phyloP scores from a whole-genome alignment of 208 protist species.

The Zelonia costaricensis region DNA sequence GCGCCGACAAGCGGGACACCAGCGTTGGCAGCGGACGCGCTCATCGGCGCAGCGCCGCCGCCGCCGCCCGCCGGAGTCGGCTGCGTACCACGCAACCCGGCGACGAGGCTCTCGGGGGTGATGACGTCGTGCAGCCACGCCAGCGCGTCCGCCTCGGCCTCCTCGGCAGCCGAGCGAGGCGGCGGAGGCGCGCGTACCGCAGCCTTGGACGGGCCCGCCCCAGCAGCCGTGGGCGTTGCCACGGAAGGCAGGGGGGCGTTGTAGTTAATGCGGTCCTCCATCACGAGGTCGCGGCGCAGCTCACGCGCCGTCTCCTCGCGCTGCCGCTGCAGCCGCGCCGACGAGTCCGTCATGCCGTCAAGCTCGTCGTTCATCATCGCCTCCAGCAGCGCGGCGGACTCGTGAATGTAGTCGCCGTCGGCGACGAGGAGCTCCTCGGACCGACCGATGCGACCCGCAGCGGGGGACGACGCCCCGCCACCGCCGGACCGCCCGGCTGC shows the following conservation, averaged over 20 bases:
- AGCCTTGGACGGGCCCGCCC: neutral
- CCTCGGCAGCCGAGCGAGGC: conserved; percentile 1
- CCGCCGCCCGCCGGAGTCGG: too few relatives aligned
- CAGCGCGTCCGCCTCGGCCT: conserved; percentile 57
- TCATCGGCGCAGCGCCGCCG: conserved; percentile 1
- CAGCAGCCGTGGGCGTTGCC: neutral
- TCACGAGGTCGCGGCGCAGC: conserved; percentile 45
- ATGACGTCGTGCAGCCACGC: conserved; percentile 87
- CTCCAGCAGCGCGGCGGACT: conserved; percentile 78
- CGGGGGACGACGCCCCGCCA: neutral
- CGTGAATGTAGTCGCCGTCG: conserved; percentile 56
- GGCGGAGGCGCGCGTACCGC: neutral
- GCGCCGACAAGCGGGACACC: too few relatives aligned
- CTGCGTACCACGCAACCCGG: conserved; percentile 11
- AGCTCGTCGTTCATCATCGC: conserved; percentile 70
- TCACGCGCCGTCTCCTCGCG: conserved; percentile 32
- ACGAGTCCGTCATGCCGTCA: conserved; percentile 23
- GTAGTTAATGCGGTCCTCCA: conserved; percentile 66
- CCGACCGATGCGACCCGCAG: neutral
- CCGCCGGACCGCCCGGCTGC: neutral
- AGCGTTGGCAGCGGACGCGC: neutral
- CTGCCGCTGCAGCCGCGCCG: conserved; percentile 20
- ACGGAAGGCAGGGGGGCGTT: conserved; percentile 23
- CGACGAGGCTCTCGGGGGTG: conserved; percentile 45
- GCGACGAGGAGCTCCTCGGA: conserved; percentile 26